phyloP scores from a whole-genome alignment of 495 filamentous ascomycete genomes.

The Ramalina peruviana region DNA sequence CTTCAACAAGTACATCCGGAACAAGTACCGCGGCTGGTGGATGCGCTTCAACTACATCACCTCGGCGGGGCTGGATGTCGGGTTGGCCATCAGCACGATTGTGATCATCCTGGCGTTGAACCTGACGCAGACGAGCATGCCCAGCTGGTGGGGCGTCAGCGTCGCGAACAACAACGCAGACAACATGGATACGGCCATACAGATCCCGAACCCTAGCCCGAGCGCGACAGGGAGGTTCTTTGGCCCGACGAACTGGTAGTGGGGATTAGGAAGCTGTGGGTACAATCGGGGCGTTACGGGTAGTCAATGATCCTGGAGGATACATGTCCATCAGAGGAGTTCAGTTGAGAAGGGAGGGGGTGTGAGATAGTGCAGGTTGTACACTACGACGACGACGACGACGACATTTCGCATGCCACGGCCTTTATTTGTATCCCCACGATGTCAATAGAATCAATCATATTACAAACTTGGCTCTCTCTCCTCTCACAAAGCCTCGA shows the following conservation, averaged over 20 bases:
- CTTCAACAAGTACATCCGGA: slow-evolving; percentile 53
- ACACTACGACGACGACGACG: too few species aligned
- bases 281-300: too few species aligned
- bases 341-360: too few species aligned
- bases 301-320: too few species aligned
- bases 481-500: too few species aligned
- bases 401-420: too few species aligned
- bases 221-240: slow-evolving; percentile 39
- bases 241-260: slow-evolving; percentile 38
- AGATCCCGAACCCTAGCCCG: slow-evolving; percentile 18
- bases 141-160: slow-evolving; percentile 54
- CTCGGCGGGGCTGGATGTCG: slow-evolving; percentile 56
- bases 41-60: slow-evolving; percentile 67
- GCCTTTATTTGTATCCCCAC: too few species aligned
- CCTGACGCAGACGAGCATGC: slow-evolving; percentile 34
- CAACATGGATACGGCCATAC: slow-evolving; percentile 25
- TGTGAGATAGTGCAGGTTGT: too few species aligned
- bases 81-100: slow-evolving; percentile 50
- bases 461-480: too few species aligned
- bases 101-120: slow-evolving; percentile 58
- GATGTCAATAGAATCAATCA: too few species aligned
- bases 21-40: slow-evolving; percentile 57
- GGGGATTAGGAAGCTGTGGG: too few species aligned
- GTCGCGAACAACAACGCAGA: slow-evolving; percentile 34
- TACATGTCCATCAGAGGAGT: too few species aligned